These are phyloP conservation scores for Pestalotiopsis sp. DNA, from an alignment of 2,329 filamentous ascomycete genomes.

Conservation along the genomic window DNA sequence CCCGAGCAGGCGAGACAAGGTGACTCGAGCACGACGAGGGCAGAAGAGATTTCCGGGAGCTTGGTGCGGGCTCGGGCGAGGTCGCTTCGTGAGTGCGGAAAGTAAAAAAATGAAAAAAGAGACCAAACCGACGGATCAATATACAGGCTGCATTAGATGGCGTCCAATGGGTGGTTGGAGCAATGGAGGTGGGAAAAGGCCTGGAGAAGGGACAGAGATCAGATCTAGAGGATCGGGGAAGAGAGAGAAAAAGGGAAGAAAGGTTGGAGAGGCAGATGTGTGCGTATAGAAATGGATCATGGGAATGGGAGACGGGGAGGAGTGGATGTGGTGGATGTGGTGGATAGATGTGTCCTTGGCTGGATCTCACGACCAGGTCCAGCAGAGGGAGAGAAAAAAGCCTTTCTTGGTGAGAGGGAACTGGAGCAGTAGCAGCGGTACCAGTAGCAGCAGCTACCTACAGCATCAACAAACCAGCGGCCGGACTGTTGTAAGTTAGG, in stretches of 20 bases:
- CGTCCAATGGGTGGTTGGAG: slow-evolving; percentile 14
- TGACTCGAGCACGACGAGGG: not conserved
- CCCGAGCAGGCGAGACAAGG: not conserved
- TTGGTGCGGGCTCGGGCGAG: slow-evolving; percentile 4
- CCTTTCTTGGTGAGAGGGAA: not conserved
- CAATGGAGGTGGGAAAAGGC: slow-evolving; percentile 17
- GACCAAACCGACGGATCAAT: slow-evolving; percentile 36
- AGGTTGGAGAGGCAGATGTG: slow-evolving; percentile 12
- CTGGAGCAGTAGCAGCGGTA: not conserved
- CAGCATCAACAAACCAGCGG: not conserved
- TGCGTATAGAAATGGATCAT: slow-evolving; percentile 5
- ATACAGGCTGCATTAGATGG: slow-evolving; percentile 38
- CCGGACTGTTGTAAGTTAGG: not conserved
- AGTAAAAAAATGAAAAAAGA: slow-evolving; percentile 23
- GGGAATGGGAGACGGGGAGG: not conserved
- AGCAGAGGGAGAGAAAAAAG: not conserved
- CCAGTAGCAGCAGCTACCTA: not conserved
- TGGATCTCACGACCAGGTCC: slow-evolving; percentile 1
- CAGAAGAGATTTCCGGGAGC: slow-evolving; percentile 18
- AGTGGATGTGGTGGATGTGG: slow-evolving; percentile 5
- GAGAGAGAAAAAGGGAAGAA: slow-evolving; percentile 20
- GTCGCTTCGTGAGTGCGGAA: not conserved
- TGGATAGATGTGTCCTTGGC: slow-evolving; percentile 11
- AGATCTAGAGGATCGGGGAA: slow-evolving; percentile 10
- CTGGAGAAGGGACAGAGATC: slow-evolving; percentile 33